Evolutionary conservation across 139 green algal species (phyloP).

Genomic region (Picocystis salinarum): DNA sequence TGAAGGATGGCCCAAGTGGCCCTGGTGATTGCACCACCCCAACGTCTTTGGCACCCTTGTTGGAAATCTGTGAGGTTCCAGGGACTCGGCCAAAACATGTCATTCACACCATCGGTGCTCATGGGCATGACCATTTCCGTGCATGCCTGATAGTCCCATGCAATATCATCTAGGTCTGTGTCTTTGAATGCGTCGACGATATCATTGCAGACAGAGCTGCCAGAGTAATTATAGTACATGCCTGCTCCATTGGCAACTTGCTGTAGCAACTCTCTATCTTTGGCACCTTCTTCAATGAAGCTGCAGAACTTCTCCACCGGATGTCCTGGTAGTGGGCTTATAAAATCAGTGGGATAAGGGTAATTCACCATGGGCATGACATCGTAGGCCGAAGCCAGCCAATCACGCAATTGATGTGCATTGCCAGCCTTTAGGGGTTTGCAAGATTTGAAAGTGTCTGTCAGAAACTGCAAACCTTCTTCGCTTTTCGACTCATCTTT

Average conservation of each 20-base stretch:
- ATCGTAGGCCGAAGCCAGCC: slow-evolving; percentile 49
- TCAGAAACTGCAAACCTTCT: too few species aligned
- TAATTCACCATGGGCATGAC: slow-evolving; percentile 54
- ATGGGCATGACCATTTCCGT: slow-evolving; percentile 32
- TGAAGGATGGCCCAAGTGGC: slow-evolving; percentile 14
- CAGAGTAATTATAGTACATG: slow-evolving; percentile 35
- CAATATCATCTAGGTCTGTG: slow-evolving; percentile 2
- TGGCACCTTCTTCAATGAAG: too few species aligned
- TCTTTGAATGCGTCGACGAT: slow-evolving; percentile 4
- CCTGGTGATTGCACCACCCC: slow-evolving; percentile 7
- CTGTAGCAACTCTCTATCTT: too few species aligned
- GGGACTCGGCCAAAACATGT: slow-evolving; percentile 45
- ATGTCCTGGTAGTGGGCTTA: too few species aligned
- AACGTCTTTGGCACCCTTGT: background rate
- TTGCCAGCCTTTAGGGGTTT: too few species aligned
- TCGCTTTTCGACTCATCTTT: too few species aligned
- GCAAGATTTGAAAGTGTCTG: too few species aligned
- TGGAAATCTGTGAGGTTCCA: background rate
- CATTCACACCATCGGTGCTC: slow-evolving; percentile 15
- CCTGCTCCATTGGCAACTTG: slow-evolving; percentile 10
- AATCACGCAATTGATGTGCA: too few species aligned
- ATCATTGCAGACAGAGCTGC: slow-evolving; percentile 18
- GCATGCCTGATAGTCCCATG: slow-evolving; percentile 54
- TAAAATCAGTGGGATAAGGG: slow-evolving; percentile 34
- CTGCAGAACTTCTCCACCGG: too few species aligned